Conservation (phyloP, 805 yeast genomes). For the Starmera caribaea region DNA sequence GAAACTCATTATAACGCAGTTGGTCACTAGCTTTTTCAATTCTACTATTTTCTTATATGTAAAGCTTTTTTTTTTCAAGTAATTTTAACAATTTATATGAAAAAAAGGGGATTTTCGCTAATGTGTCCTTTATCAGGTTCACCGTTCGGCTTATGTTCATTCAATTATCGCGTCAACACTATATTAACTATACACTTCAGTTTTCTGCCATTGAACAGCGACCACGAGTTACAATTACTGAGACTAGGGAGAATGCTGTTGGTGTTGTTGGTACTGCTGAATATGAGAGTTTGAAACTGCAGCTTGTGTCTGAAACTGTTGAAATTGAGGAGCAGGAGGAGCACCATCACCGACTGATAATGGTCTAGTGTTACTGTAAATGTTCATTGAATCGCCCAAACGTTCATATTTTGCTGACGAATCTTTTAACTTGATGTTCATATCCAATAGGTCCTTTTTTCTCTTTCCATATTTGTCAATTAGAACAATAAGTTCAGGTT, state of each 20-base stretch:
- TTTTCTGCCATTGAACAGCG: too few species aligned
- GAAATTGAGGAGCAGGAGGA: conserved; percentile 4
- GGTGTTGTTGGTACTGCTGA: not conserved
- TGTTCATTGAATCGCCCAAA: conserved; percentile 40
- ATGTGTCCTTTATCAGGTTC: too few species aligned
- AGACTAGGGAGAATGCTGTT: too few species aligned
- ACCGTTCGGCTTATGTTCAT: conserved; percentile 1
- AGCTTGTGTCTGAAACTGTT: conserved; percentile 4
- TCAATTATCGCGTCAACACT: too few species aligned
- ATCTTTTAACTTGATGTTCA: conserved; percentile 59
- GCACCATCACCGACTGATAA: conserved; percentile 7
- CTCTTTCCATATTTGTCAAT: conserved; percentile 72
- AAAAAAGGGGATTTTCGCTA: too few species aligned
- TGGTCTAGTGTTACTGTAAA: conserved; percentile 8
- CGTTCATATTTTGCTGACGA: conserved; percentile 66
- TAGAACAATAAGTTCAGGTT: conserved; percentile 64
- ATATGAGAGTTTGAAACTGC: not conserved
- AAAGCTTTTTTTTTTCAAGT: too few species aligned
- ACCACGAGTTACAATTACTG: too few species aligned
- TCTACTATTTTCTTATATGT: too few species aligned
- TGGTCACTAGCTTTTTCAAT: not conserved
- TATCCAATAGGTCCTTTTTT: conserved; percentile 64
- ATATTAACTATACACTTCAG: too few species aligned
- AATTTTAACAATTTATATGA: too few species aligned
- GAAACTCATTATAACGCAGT: conserved; percentile 6